Conservation (phyloP, 176 grass and related monocot genomes). For the Ananas comosus region DNA sequence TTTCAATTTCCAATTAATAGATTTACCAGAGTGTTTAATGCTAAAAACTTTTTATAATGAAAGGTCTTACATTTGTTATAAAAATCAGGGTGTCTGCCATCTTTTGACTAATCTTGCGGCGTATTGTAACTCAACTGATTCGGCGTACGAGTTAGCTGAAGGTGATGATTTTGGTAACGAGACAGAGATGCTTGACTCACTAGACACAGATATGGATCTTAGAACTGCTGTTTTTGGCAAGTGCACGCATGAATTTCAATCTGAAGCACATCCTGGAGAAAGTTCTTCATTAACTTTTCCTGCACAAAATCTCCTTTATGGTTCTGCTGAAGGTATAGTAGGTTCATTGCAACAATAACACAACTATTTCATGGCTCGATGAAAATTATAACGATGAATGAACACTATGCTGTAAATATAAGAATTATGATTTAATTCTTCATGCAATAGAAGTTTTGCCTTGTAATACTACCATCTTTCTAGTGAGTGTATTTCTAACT, state of each 20-base stretch:
- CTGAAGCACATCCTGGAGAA: constrained; percentile 32
- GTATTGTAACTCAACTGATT: constrained; percentile 49
- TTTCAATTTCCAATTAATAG: neutral
- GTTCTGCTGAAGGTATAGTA: constrained; percentile 39
- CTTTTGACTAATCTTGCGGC: constrained; percentile 59
- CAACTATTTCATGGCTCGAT: neutral
- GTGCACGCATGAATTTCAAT: constrained; percentile 35
- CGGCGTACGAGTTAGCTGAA: constrained; percentile 46
- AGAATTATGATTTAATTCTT: too few species aligned
- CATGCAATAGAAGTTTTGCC: too few species aligned
- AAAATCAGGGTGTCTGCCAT: constrained; percentile 71
- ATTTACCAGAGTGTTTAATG: neutral
- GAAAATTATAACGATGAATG: constrained; percentile 10
- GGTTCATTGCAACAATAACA: neutral
- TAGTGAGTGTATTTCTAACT: too few species aligned
- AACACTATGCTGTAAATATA: constrained; percentile 2
- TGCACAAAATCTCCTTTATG: constrained; percentile 25
- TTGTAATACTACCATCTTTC: too few species aligned
- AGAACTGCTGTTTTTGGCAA: constrained; percentile 39
- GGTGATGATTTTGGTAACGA: constrained; percentile 49
- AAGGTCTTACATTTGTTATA: neutral
- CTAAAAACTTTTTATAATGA: neutral
- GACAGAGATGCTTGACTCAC: constrained; percentile 26
- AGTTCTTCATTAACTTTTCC: constrained; percentile 30
- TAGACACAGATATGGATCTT: constrained; percentile 32